Conservation (phyloP, 805 yeast genomes). For the Candida ficus region DNA sequence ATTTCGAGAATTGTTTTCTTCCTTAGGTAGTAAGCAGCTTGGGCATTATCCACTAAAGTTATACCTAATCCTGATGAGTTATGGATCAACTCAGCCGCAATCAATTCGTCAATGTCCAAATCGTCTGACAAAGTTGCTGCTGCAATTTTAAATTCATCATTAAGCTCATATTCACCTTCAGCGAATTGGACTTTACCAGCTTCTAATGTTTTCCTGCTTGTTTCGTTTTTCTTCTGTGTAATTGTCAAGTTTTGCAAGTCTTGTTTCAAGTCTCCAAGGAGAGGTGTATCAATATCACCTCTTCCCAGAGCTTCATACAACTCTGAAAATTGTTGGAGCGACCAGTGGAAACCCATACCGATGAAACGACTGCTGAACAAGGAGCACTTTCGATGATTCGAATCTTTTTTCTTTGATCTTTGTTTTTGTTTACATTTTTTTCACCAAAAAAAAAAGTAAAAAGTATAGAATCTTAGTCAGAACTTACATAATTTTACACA, state of each 20-base stretch:
- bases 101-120: constrained; percentile 70
- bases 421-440: constrained; percentile 10
- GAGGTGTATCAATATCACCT: constrained; percentile 11
- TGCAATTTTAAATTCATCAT: constrained; percentile 57
- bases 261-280: constrained; percentile 28
- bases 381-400: background rate
- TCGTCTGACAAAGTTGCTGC: constrained; percentile 57
- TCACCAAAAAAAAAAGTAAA: background rate
- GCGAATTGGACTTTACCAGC: constrained; percentile 41
- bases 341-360: constrained; percentile 20
- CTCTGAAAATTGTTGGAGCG: constrained; percentile 15
- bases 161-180: constrained; percentile 57
- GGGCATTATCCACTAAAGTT: constrained; percentile 53
- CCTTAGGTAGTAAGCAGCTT: constrained; percentile 62
- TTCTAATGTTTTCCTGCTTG: constrained; percentile 43
- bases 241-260: constrained; percentile 42
- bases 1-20: constrained; percentile 71
- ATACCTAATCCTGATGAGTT: constrained; percentile 43
- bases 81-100: constrained; percentile 64
- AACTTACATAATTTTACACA: too few species aligned
- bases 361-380: background rate
- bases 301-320: constrained; percentile 16
- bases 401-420: background rate
- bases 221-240: constrained; percentile 38
- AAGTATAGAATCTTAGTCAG: background rate